phyloP scores from a whole-genome alignment of 805 yeast species.

The Wickerhamiella kazuoi region DNA sequence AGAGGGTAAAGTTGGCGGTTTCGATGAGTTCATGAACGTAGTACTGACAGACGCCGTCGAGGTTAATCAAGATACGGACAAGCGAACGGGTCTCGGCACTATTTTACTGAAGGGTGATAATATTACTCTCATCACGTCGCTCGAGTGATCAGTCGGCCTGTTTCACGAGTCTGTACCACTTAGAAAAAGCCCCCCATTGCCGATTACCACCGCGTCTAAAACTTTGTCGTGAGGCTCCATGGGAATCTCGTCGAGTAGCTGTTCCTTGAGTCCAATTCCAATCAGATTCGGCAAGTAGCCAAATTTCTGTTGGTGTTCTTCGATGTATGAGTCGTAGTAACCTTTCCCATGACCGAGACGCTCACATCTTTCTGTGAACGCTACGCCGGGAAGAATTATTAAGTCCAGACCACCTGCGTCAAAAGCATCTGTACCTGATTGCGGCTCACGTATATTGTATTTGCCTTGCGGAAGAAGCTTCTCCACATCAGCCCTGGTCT shows the following conservation, averaged over 20 bases:
- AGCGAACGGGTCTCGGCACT: conserved; percentile 30
- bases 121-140: conserved; percentile 48
- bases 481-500: conserved; percentile 26
- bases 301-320: conserved; percentile 18
- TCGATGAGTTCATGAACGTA: conserved; percentile 93
- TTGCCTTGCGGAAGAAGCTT: conserved; percentile 47
- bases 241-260: conserved; percentile 37
- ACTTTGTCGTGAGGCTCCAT: conserved; percentile 45
- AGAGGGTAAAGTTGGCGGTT: conserved; percentile 70
- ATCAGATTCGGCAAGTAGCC: conserved; percentile 20
- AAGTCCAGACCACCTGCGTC: conserved; percentile 39
- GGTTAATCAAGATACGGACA: conserved; percentile 34
- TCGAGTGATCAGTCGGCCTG: conserved; percentile 5
- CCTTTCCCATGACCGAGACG: conserved; percentile 91
- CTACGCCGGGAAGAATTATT: conserved; percentile 72
- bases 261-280: conserved; percentile 52
- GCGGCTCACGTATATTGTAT: conserved; percentile 54
- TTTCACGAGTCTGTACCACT: no score
- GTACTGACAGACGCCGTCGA: conserved; percentile 49
- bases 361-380: conserved; percentile 35
- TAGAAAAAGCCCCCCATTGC: conserved; percentile 17
- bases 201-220: conserved; percentile 38
- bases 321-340: conserved; percentile 63
- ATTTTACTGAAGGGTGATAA: conserved; percentile 86
- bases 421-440: conserved; percentile 11